Evolutionary conservation across 345 rosid genomes (phyloP).

Genomic region (Eutrema heterophyllum): DNA sequence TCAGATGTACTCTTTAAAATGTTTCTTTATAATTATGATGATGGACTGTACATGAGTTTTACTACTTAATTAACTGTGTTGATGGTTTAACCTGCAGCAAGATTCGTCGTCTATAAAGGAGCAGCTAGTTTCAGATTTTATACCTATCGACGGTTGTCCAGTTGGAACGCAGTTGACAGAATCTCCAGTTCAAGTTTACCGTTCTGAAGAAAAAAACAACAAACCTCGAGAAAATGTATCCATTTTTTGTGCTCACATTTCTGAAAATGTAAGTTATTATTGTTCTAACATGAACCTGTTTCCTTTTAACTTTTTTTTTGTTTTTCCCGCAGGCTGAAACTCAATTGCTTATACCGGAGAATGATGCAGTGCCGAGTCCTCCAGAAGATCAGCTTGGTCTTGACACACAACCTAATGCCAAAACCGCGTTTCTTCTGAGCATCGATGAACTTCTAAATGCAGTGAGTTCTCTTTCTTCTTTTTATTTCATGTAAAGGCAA

Average conservation of each 20-base stretch:
- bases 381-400: slow-evolving; percentile 38
- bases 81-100: slow-evolving; percentile 33
- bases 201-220: slow-evolving; percentile 26
- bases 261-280: slow-evolving; percentile 15
- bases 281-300: not conserved
- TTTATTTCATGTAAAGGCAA: no score
- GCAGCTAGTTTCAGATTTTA: slow-evolving; percentile 51
- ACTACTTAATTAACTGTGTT: slow-evolving; percentile 10
- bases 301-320: not conserved
- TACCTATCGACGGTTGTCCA: slow-evolving; percentile 60
- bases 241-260: not conserved
- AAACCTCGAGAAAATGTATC: slow-evolving; percentile 27
- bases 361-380: slow-evolving; percentile 30
- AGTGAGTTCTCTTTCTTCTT: slow-evolving; percentile 36
- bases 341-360: slow-evolving; percentile 33
- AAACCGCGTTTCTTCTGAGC: slow-evolving; percentile 43
- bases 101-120: slow-evolving; percentile 36
- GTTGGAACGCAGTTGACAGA: slow-evolving; percentile 49
- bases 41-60: not conserved
- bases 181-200: slow-evolving; percentile 33
- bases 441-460: slow-evolving; percentile 54
- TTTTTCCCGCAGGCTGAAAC: slow-evolving; percentile 37
- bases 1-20: slow-evolving; percentile 39
- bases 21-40: not conserved
- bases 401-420: slow-evolving; percentile 21